Evolutionary conservation across 208 protist species (phyloP).

Genomic region (Leishmania amazonensis): DNA sequence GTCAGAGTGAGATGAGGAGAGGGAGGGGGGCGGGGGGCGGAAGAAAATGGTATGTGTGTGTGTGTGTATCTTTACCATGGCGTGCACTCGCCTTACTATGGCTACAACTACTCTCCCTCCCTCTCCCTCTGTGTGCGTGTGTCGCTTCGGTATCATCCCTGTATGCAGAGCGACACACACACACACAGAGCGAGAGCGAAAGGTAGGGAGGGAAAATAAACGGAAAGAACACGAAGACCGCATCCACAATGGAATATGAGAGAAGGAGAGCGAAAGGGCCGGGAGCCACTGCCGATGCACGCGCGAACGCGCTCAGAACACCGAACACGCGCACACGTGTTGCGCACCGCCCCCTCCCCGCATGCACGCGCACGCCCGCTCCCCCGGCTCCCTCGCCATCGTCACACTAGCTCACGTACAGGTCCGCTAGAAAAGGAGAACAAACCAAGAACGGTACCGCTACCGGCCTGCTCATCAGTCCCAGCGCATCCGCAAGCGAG

Average conservation of each 20-base stretch:
- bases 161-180: no score
- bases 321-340: not conserved
- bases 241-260: not conserved
- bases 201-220: not conserved
- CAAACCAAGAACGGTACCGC: slow-evolving; percentile 5
- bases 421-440: slow-evolving; percentile 9
- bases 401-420: not conserved
- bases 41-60: no score
- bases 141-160: no score
- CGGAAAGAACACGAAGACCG: not conserved
- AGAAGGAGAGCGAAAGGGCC: no score
- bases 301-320: not conserved
- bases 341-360: no score
- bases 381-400: not conserved
- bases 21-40: no score
- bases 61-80: not conserved
- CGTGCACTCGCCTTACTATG: not conserved
- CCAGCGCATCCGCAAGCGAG: no score
- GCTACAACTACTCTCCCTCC: not conserved
- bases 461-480: not conserved
- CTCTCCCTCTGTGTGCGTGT: no score
- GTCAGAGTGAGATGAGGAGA: no score
- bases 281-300: not conserved
- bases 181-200: no score
- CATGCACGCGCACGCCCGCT: not conserved